Evolutionary conservation across 768 basidiomycete species (phyloP).

Genomic region (Tylopilus intermedius): DNA sequence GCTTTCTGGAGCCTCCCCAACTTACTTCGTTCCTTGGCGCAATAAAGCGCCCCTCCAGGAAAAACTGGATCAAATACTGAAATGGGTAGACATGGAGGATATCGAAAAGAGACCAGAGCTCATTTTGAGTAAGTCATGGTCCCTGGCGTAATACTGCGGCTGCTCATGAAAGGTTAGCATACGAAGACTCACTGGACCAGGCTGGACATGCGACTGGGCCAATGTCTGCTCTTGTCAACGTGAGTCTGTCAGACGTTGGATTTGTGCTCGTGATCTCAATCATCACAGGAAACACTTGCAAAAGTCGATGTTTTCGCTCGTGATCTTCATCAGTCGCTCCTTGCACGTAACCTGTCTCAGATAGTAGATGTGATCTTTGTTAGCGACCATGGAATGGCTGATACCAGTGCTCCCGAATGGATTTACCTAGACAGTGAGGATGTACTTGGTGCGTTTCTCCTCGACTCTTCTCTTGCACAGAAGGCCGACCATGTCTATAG

Average conservation of each 20-base stretch:
- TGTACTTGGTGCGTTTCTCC: conserved; percentile 22
- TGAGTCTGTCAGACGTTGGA: conserved; percentile 31
- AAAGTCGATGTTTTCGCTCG: conserved; percentile 72
- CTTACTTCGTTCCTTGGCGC: conserved; percentile 77
- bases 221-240: conserved; percentile 64
- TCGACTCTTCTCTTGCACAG: neutral
- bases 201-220: conserved; percentile 74
- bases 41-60: conserved; percentile 50
- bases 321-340: conserved; percentile 58
- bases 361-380: conserved; percentile 89
- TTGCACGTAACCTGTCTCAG: conserved; percentile 67
- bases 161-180: conserved; percentile 41
- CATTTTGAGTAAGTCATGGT: conserved; percentile 52
- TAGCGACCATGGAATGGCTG: conserved; percentile 88
- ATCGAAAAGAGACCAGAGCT: conserved; percentile 68
- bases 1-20: conserved; percentile 55
- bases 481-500: conserved; percentile 1
- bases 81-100: conserved; percentile 76
- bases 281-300: conserved; percentile 52
- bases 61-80: conserved; percentile 73
- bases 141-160: neutral
- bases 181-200: conserved; percentile 84
- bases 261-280: neutral
- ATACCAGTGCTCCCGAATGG: conserved; percentile 72
- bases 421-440: conserved; percentile 64